Evolutionary conservation across 371 early-diverging fungal species (phyloP).

Genomic region (Rhizopus stolonifer): DNA sequence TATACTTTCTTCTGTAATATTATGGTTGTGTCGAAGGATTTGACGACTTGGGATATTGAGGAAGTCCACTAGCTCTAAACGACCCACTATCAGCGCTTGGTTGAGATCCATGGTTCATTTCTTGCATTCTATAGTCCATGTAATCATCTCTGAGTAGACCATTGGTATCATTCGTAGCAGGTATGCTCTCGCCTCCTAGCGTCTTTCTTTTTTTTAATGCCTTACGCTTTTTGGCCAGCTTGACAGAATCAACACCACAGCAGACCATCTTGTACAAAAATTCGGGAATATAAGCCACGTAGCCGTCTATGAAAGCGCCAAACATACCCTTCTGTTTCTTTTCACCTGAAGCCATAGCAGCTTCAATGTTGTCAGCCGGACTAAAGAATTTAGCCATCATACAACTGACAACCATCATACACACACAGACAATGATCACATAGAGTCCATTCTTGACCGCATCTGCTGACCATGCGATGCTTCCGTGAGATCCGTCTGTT

Average conservation of each 20-base stretch:
- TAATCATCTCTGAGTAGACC: background rate
- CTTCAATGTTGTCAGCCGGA: constrained; percentile 14
- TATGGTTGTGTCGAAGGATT: too few species aligned
- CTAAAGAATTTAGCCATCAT: constrained; percentile 46
- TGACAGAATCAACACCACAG: constrained; percentile 39
- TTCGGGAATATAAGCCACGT: constrained; percentile 43
- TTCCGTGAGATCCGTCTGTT: constrained; percentile 32
- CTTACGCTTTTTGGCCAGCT: constrained; percentile 36
- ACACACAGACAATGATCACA: constrained; percentile 37
- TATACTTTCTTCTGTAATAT: too few species aligned
- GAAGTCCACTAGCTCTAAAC: too few species aligned
- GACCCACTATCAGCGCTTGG: background rate
- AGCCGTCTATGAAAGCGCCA: constrained; percentile 41
- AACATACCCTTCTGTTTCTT: constrained; percentile 16
- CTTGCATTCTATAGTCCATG: constrained; percentile 1
- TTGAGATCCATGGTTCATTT: background rate
- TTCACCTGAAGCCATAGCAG: background rate
- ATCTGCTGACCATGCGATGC: constrained; percentile 42
- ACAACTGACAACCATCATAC: constrained; percentile 36
- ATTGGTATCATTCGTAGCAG: background rate
- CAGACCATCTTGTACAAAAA: constrained; percentile 30
- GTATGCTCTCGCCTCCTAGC: background rate
- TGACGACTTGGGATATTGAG: too few species aligned
- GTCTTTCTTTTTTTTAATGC: constrained; percentile 22
- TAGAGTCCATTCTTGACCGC: constrained; percentile 47